Conservation (phyloP, 129 eudicot genomes). For the Chrysanthemum seticuspe region DNA sequence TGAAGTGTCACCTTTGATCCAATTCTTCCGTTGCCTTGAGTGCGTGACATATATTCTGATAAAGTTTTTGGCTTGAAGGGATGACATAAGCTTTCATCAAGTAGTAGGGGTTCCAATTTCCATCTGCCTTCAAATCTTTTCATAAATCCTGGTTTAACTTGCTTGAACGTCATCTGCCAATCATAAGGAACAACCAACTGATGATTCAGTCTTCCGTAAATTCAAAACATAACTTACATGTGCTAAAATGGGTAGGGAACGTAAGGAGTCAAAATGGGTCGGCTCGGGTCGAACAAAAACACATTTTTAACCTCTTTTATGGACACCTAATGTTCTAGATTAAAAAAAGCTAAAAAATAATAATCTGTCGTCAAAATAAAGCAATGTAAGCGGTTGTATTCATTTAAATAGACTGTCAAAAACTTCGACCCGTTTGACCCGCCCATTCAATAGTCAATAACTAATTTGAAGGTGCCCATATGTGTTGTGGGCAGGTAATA, state of each 20-base stretch:
- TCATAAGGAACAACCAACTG: not conserved
- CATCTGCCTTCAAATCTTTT: slow-evolving; percentile 85
- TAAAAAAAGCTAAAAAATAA: too few species aligned
- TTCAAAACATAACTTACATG: not conserved
- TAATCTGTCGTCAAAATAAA: too few species aligned
- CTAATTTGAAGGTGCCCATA: too few species aligned
- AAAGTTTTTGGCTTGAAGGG: slow-evolving; percentile 64
- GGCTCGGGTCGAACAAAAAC: not conserved
- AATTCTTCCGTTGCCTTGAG: slow-evolving; percentile 76
- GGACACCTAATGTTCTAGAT: not conserved
- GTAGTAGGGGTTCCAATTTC: slow-evolving; percentile 55
- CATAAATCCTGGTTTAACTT: slow-evolving; percentile 85
- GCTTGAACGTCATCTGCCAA: slow-evolving; percentile 86
- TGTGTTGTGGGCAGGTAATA: too few species aligned
- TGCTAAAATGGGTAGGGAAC: not conserved
- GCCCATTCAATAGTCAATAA: too few species aligned
- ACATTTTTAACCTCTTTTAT: not conserved
- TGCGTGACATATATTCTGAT: slow-evolving; percentile 56
- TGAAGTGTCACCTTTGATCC: slow-evolving; percentile 72
- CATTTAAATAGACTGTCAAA: too few species aligned
- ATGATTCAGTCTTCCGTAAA: not conserved
- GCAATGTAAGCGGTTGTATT: too few species aligned
- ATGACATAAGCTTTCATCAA: slow-evolving; percentile 70
- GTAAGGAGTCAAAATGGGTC: not conserved
- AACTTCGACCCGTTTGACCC: too few species aligned